These are phyloP conservation scores for Myxozyma mucilagina DNA, from an alignment of 805 yeast genomes.

Conservation along the genomic window DNA sequence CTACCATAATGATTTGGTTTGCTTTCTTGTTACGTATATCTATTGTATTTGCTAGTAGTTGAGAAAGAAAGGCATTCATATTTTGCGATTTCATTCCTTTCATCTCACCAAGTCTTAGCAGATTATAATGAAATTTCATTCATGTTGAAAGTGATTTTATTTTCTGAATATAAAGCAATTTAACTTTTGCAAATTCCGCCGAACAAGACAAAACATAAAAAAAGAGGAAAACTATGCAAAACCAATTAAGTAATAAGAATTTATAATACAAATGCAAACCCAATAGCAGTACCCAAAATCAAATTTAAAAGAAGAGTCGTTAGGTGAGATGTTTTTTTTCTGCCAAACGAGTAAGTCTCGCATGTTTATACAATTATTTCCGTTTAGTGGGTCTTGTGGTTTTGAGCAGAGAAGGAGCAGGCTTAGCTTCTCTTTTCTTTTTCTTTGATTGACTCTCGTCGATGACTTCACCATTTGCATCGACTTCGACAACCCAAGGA, in stretches of 20 bases:
- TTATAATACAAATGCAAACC: not conserved
- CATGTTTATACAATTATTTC: not conserved
- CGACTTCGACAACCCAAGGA: conserved; percentile 96
- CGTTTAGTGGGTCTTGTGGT: not conserved
- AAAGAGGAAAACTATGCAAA: not conserved
- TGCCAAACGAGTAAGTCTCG: not conserved
- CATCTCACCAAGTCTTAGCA: no score
- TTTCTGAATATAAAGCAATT: not conserved
- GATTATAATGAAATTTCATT: no score
- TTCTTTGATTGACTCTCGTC: conserved; percentile 38
- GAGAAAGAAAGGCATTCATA: no score
- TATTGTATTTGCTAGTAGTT: no score
- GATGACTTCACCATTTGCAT: conserved; percentile 63
- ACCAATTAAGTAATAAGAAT: not conserved
- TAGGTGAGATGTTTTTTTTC: no score
- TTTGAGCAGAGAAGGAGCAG: conserved; percentile 4
- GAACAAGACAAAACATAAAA: no score
- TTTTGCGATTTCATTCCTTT: no score
- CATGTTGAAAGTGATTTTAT: no score
- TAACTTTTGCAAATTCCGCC: no score
- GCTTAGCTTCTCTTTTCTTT: conserved; percentile 10
- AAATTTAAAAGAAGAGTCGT: no score
- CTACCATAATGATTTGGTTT: no score
- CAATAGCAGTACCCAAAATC: not conserved
- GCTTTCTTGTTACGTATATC: no score